A percentile compares a stretch with the other conserved stretches of the same genome.
Conservation (phyloP, 2,329 filamentous ascomycete genomes). For the Pezicula radicicola region DNA sequence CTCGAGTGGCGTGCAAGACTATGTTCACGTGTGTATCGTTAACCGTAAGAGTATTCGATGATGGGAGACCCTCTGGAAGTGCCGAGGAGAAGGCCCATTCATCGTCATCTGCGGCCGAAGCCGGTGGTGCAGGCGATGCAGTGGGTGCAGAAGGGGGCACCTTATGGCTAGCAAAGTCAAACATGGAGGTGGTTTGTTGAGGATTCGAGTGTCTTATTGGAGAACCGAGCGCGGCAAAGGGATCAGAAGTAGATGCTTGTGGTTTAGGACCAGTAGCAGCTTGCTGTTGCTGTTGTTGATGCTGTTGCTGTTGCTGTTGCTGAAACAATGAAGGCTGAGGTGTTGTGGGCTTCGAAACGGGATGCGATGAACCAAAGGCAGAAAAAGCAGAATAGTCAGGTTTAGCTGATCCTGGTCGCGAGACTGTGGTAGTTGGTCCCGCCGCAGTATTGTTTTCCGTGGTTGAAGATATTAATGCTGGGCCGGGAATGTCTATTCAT, state of each 20-base stretch:
- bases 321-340: slow-evolving; percentile 48
- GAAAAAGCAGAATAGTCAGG: slow-evolving; percentile 50
- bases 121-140: slow-evolving; percentile 34
- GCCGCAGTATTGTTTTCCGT: slow-evolving; percentile 59
- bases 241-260: slow-evolving; percentile 47
- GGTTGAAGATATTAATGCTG: slow-evolving; percentile 59
- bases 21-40: slow-evolving; percentile 70
- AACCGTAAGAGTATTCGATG: slow-evolving; percentile 58
- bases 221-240: slow-evolving; percentile 49
- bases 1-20: slow-evolving; percentile 68
- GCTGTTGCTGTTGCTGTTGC: slow-evolving; percentile 34
- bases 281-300: slow-evolving; percentile 35
- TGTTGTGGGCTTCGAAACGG: slow-evolving; percentile 47
- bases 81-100: slow-evolving; percentile 94
- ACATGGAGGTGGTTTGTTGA: slow-evolving; percentile 49
- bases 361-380: slow-evolving; percentile 49
- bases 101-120: slow-evolving; percentile 63
- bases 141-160: slow-evolving; percentile 28
- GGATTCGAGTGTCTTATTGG: slow-evolving; percentile 39
- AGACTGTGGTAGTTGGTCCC: slow-evolving; percentile 39
- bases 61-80: slow-evolving; percentile 57
- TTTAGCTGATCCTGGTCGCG: slow-evolving; percentile 19
- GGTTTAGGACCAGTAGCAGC: slow-evolving; percentile 27
- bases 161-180: slow-evolving; percentile 33
- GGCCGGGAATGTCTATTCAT: slow-evolving; percentile 58